Percentiles rank a stretch among this genome's conserved stretches.
Conservation (phyloP, 106 monocot species). For the Platanthera zijinensis region DNA sequence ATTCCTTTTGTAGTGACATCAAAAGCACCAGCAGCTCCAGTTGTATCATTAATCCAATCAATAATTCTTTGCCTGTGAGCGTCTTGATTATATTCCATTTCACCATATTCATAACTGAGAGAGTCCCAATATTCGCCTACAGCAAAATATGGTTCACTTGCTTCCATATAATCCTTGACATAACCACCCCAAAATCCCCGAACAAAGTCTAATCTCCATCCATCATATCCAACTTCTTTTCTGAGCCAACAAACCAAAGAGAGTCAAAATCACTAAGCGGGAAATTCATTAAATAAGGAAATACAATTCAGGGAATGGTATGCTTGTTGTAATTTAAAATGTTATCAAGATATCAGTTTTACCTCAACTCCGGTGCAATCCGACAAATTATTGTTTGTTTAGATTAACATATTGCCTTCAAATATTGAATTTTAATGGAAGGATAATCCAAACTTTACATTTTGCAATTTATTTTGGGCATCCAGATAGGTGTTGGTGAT, state of each 20-base stretch:
- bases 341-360: not conserved
- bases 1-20: conserved; percentile 98
- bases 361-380: not conserved
- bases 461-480: not conserved
- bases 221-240: conserved; percentile 94
- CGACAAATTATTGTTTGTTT: not conserved
- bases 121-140: conserved; percentile 99
- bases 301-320: not conserved
- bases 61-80: conserved; percentile 94
- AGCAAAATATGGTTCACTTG: conserved; percentile 74
- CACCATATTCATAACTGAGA: conserved; percentile 87
- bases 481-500: not conserved
- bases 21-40: conserved; percentile 86
- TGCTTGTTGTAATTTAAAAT: not conserved
- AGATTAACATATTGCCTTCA: not conserved
- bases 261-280: not conserved
- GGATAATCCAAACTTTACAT: not conserved
- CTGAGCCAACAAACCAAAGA: conserved; percentile 21
- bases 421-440: not conserved
- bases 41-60: conserved; percentile 96
- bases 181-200: conserved; percentile 98
- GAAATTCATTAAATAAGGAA: not conserved
- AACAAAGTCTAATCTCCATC: conserved; percentile 95
- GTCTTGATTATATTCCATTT: conserved; percentile 95
- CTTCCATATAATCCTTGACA: conserved; percentile 91